A percentile compares a stretch with the other conserved stretches of the same genome.
phyloP scores from a whole-genome alignment of 352 stramenopile genomes.

The Phytophthora nicotianae region DNA sequence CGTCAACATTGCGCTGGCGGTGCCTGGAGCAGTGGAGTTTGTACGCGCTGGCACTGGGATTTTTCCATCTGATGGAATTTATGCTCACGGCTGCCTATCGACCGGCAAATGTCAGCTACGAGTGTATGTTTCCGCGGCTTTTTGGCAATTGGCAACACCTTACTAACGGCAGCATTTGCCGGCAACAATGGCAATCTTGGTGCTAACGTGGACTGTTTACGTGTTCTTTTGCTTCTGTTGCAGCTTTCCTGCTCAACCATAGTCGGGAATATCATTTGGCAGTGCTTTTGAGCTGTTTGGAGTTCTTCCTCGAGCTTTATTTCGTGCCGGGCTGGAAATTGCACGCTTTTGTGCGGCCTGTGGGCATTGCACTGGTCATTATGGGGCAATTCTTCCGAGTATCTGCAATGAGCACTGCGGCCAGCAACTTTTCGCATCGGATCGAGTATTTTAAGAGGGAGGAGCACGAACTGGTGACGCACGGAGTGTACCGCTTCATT shows the following conservation, averaged over 20 bases:
- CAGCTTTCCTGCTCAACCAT: slow-evolving; percentile 92
- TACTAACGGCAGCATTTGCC: slow-evolving; percentile 8
- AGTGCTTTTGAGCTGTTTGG: slow-evolving; percentile 74
- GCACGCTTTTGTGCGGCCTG: slow-evolving; percentile 53
- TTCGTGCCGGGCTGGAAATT: slow-evolving; percentile 82
- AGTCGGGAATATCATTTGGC: slow-evolving; percentile 90
- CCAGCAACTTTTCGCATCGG: slow-evolving; percentile 95
- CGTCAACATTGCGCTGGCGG: slow-evolving; percentile 40
- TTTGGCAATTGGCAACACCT: slow-evolving; percentile 3
- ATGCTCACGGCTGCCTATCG: slow-evolving; percentile 83
- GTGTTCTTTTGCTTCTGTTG: slow-evolving; percentile 10
- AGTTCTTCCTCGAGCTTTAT: slow-evolving; percentile 93
- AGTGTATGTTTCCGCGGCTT: slow-evolving; percentile 56
- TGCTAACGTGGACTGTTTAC: slow-evolving; percentile 5
- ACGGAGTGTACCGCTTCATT: slow-evolving; percentile 92
- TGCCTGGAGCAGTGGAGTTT: slow-evolving; percentile 73
- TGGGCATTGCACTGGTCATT: slow-evolving; percentile 77
- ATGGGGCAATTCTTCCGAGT: slow-evolving; percentile 90
- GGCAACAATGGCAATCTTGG: slow-evolving; percentile 1
- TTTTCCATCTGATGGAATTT: slow-evolving; percentile 89
- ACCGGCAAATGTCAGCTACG: slow-evolving; percentile 77
- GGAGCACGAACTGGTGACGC: slow-evolving; percentile 93
- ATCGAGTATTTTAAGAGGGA: slow-evolving; percentile 94
- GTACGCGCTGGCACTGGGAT: slow-evolving; percentile 76
- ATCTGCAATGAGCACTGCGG: slow-evolving; percentile 92